phyloP scores from a whole-genome alignment of 2,329 filamentous ascomycete species.

The Huntiella moniliformis region DNA sequence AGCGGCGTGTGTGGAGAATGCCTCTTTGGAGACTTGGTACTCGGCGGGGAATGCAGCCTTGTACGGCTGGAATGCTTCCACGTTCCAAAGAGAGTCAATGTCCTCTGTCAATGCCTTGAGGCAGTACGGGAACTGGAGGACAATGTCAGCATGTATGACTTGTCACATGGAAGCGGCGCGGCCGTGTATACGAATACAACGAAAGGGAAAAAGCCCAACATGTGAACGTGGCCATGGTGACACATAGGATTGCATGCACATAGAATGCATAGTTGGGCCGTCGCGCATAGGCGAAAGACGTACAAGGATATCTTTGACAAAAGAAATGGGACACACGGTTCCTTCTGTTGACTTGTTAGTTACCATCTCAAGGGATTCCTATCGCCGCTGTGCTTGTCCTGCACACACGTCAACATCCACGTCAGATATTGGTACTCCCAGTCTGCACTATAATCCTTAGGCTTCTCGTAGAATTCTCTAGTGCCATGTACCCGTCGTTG shows the following conservation, averaged over 20 bases:
- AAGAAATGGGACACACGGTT: slow-evolving; percentile 66
- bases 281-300: slow-evolving; percentile 19
- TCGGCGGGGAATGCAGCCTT: slow-evolving; percentile 52
- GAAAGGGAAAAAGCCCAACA: background rate
- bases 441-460: too few relatives aligned
- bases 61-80: slow-evolving; percentile 44
- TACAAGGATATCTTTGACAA: slow-evolving; percentile 69
- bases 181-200: background rate
- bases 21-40: slow-evolving; percentile 36
- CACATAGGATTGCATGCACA: background rate
- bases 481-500: too few relatives aligned
- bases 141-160: background rate
- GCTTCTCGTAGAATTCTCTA: too few relatives aligned
- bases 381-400: too few relatives aligned
- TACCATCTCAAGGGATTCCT: too few relatives aligned
- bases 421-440: too few relatives aligned
- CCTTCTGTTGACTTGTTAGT: slow-evolving; percentile 36
- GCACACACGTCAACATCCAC: slow-evolving; percentile 8
- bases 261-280: background rate
- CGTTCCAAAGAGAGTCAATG: slow-evolving; percentile 48
- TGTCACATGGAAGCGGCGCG: background rate
- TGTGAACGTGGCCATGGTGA: too few relatives aligned
- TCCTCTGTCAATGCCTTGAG: slow-evolving; percentile 45
- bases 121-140: slow-evolving; percentile 57
- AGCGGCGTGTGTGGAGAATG: slow-evolving; percentile 46